phyloP scores from a whole-genome alignment of 306 rosid genomes.

The Fragaria ananassa region DNA sequence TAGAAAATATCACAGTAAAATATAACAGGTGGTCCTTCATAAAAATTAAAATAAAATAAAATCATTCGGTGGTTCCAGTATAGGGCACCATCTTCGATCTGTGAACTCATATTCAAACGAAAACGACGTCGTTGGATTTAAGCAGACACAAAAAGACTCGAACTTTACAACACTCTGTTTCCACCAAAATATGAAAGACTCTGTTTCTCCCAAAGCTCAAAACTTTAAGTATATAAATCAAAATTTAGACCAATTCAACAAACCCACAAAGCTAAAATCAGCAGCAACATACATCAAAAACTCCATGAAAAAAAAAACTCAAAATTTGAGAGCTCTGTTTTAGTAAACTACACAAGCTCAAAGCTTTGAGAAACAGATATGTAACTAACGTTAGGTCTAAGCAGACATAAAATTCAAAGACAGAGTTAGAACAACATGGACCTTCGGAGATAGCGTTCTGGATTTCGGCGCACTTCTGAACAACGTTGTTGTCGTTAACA shows the following conservation, averaged over 20 bases:
- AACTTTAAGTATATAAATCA: not conserved
- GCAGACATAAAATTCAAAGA: not conserved
- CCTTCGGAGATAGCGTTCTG: conserved; percentile 94
- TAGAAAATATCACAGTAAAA: not conserved
- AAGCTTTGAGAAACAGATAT: too few relatives aligned
- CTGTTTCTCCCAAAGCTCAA: not conserved
- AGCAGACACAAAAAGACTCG: not conserved
- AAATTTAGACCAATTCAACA: not conserved
- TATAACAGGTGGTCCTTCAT: conserved; percentile 20
- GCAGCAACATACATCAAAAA: not conserved
- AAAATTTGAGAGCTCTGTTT: not conserved
- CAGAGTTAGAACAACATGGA: conserved; percentile 3
- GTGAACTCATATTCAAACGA: not conserved
- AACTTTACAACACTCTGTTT: not conserved
- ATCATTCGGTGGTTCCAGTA: conserved; percentile 29
- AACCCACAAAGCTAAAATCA: not conserved
- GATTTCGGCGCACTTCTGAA: conserved; percentile 85
- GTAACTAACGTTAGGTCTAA: conserved; percentile 18
- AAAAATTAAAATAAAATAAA: conserved; percentile 12
- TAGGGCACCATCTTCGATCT: conserved; percentile 19
- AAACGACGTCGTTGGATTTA: not conserved
- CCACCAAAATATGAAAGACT: not conserved
- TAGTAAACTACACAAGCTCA: not conserved
- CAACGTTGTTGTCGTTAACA: conserved; percentile 78
- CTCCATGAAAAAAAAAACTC: not conserved